Base-by-base conservation (phyloP, 108 stramenopile genomes). In the Pelagomonas calceolata region DNA sequence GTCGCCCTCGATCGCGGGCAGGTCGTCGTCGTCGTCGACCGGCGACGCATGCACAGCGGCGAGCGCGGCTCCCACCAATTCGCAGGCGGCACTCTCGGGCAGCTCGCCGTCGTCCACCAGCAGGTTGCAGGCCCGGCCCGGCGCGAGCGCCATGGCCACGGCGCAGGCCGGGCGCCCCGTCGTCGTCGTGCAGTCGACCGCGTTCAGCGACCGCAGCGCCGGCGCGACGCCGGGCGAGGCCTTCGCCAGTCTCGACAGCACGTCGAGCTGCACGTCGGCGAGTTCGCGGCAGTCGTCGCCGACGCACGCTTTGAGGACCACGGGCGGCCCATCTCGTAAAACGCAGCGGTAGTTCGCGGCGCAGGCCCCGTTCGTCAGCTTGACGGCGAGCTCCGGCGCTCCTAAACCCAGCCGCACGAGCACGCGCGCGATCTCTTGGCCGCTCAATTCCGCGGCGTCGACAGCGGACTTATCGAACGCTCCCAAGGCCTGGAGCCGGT, bases 291-390 rank as follows among this genome's bases (percentile, higher is more conserved):
- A 5, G 39, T 43, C 39, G 39, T 43, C 39, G 39, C 39, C 39
- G 39, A 43, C 21, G 51, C 51, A 60, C 7, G 51, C 51, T 26
- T 60, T 60, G 51, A 60, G 21, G 51, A 60, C 51, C 21, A 60
- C 51, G 7, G 3, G 21, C 21, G 3, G 21, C 21, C 26, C 51
- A 12, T 3, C 51, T 1, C 7, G 0, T 1, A 16, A 26, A 3
- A 26, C 51, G 51, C 18, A 17, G 39, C 39, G 39, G 51, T 60
- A 60, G 51, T 60, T 60, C 7, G 51, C 51, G 21, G 51, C 51
- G 51, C 51, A 60, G 51, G 21, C 51, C 21, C 51, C 51, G 51
- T 60, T 60, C 51, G 51, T 60, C 51, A 60, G 51, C 51, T 60
- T 60, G 21, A 26, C 10, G 51, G 0, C 18, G 21, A 26, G 21